Evolutionary conservation across 495 filamentous ascomycete species (phyloP), one percentile per base, ranked within the genome.

Genomic region (Penicillium paxilli): DNA sequence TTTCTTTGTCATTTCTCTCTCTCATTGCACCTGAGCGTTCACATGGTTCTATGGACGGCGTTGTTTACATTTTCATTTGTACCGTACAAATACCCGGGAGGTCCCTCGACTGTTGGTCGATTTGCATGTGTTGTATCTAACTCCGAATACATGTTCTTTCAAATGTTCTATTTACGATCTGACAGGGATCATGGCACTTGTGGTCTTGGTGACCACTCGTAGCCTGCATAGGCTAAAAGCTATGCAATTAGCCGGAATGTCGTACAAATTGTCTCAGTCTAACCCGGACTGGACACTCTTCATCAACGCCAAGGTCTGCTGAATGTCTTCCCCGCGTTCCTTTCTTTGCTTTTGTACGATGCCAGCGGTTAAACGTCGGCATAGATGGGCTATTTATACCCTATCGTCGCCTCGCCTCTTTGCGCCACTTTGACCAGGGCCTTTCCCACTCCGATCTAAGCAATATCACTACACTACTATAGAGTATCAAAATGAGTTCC

Each of bases 371-470:
- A n/a, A n/a, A n/a, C n/a, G n/a, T n/a, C n/a, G n/a, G n/a, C n/a
- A n/a, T n/a, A n/a, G n/a, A n/a, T n/a, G n/a, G n/a, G n/a, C n/a
- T n/a, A n/a, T n/a, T n/a, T n/a, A n/a, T n/a, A n/a, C n/a, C n/a
- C n/a, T n/a, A n/a, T n/a, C n/a, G n/a, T n/a, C n/a, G n/a, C n/a
- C n/a, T n/a, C n/a, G n/a, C n/a, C n/a, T n/a, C n/a, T n/a, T n/a
- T n/a, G n/a, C n/a, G n/a, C n/a, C n/a, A n/a, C n/a, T n/a, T n/a
- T n/a, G n/a, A n/a, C n/a, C n/a, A 79, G 80, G 72, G 83, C 83
- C 0, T 86, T 87, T 63, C 84, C 83, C 1, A 72, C 69, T 3
- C 70, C n/a, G n/a, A n/a, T n/a, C n/a, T n/a, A n/a, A n/a, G n/a
- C n/a, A n/a, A n/a, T n/a, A n/a, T n/a, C n/a, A n/a, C n/a, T n/a